Percentiles rank a stretch among this genome's conserved stretches.
These are phyloP conservation scores for Trichaptum fuscoviolaceum DNA, from an alignment of 768 basidiomycete species.

Conservation along the genomic window DNA sequence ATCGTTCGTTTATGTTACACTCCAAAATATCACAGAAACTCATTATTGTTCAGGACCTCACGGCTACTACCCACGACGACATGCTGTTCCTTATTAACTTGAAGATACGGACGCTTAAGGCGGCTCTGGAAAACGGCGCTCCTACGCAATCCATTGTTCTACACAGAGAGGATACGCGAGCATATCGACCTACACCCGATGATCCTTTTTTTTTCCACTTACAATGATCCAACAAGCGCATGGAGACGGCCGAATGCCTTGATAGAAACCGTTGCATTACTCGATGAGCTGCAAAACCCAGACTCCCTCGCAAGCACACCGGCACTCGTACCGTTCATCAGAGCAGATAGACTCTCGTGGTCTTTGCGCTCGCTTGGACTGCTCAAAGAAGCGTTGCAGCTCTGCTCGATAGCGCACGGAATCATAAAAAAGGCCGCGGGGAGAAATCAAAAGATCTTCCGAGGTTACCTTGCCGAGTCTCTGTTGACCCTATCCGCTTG, in stretches of 20 bases:
- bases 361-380: constrained; percentile 5
- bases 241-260: not conserved
- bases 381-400: constrained; percentile 8
- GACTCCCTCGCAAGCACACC: not conserved
- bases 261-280: not conserved
- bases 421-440: not conserved
- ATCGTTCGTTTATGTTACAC: too few species aligned
- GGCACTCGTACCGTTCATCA: not conserved
- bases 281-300: not conserved
- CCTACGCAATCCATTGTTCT: not conserved
- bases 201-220: not conserved
- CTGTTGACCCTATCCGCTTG: constrained; percentile 7
- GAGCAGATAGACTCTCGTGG: not conserved
- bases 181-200: not conserved
- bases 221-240: not conserved
- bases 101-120: too few species aligned
- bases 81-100: too few species aligned
- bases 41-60: too few species aligned
- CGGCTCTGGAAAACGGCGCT: not conserved
- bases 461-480: constrained; percentile 6
- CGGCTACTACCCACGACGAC: too few species aligned
- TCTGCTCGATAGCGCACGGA: not conserved
- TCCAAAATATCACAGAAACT: too few species aligned
- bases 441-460: not conserved
- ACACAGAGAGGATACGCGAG: not conserved